Evolutionary conservation across 495 filamentous ascomycete species (phyloP).

Genomic region (Neurospora sp.): DNA sequence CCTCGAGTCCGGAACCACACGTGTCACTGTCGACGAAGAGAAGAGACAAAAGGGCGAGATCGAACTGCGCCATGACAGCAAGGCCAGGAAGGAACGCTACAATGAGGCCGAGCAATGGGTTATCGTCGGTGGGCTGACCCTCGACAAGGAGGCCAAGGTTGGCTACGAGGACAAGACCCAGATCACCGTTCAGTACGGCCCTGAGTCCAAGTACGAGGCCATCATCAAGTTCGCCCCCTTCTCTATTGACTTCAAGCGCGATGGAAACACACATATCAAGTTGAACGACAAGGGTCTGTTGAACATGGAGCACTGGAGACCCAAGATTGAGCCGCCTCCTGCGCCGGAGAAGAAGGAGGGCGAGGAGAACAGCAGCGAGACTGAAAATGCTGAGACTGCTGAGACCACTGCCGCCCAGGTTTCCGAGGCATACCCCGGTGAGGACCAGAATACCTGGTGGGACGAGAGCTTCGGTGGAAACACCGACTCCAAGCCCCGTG

Average conservation of each 20-base stretch:
- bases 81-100: slow-evolving; percentile 82
- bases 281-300: slow-evolving; percentile 79
- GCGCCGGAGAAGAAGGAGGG: slow-evolving; percentile 43
- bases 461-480: slow-evolving; percentile 91
- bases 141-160: slow-evolving; percentile 57
- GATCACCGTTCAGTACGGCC: slow-evolving; percentile 75
- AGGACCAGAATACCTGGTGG: slow-evolving; percentile 92
- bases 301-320: slow-evolving; percentile 93
- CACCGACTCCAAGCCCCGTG: slow-evolving; percentile 83
- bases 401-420: neutral
- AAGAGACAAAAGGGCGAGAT: slow-evolving; percentile 82
- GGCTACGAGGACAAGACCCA: slow-evolving; percentile 46
- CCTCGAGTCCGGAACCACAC: slow-evolving; percentile 74
- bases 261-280: slow-evolving; percentile 71
- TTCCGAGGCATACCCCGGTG: slow-evolving; percentile 9
- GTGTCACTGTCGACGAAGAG: slow-evolving; percentile 85
- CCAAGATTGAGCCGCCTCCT: slow-evolving; percentile 62
- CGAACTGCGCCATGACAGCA: slow-evolving; percentile 73
- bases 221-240: slow-evolving; percentile 77
- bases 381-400: slow-evolving; percentile 2
- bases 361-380: slow-evolving; percentile 18
- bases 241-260: slow-evolving; percentile 71
- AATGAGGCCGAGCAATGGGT: slow-evolving; percentile 84
- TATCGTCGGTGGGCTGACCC: slow-evolving; percentile 66
- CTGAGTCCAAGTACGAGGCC: slow-evolving; percentile 63